phyloP scores from a whole-genome alignment of 495 filamentous ascomycete genomes.

The Penicillium silybi region DNA sequence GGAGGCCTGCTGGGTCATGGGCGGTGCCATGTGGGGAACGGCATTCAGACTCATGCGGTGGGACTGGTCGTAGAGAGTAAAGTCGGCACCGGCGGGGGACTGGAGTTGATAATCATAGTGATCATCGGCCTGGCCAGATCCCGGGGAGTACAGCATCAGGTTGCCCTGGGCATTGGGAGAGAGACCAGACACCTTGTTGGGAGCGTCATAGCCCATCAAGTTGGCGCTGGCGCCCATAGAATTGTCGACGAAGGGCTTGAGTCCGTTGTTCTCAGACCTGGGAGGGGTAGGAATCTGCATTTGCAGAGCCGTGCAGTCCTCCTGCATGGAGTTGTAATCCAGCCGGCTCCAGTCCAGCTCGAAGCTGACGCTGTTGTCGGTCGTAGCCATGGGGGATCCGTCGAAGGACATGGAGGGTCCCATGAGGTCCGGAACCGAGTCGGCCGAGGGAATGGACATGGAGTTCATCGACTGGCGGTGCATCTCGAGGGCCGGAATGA shows the following conservation, averaged over 20 bases:
- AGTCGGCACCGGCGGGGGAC: slow-evolving; percentile 35
- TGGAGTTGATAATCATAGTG: slow-evolving; percentile 44
- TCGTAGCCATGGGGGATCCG: slow-evolving; percentile 21
- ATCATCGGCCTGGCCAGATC: slow-evolving; percentile 35
- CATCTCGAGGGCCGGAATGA: slow-evolving; percentile 22
- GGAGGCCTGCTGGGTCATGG: not conserved
- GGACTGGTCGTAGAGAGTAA: slow-evolving; percentile 36
- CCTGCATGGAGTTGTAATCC: slow-evolving; percentile 24
- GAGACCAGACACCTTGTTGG: slow-evolving; percentile 43
- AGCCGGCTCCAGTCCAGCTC: slow-evolving; percentile 37
- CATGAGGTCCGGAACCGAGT: slow-evolving; percentile 23
- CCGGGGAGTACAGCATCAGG: slow-evolving; percentile 60
- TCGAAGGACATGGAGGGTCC: slow-evolving; percentile 17
- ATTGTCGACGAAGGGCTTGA: slow-evolving; percentile 5
- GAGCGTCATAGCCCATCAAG: not conserved
- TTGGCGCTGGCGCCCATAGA: not conserved
- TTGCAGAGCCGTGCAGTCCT: slow-evolving; percentile 33
- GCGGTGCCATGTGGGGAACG: not conserved
- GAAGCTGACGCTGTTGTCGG: slow-evolving; percentile 31
- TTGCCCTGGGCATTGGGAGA: slow-evolving; percentile 61
- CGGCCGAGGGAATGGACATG: slow-evolving; percentile 21
- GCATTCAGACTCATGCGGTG: slow-evolving; percentile 1
- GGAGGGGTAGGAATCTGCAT: slow-evolving; percentile 26
- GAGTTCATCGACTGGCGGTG: slow-evolving; percentile 27
- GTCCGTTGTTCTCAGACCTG: slow-evolving; percentile 20